phyloP scores from a whole-genome alignment of 1,139 yeast genomes.

The Zygosaccharomyces pseudobailii region DNA sequence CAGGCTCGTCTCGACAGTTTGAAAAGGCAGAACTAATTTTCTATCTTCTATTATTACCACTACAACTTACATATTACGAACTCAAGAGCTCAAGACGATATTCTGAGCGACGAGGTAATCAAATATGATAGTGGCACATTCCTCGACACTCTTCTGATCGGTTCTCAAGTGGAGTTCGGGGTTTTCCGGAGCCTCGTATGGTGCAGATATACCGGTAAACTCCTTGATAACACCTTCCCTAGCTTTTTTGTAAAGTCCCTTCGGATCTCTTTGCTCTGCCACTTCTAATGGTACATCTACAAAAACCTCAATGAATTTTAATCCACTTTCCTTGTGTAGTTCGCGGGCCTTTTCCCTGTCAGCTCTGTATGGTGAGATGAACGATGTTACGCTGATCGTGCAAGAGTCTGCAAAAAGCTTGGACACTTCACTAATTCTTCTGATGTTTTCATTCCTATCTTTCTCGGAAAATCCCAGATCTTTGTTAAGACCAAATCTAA shows the following conservation, averaged over 20 bases:
- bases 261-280: conserved; percentile 95
- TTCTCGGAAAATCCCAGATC: conserved; percentile 84
- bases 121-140: conserved; percentile 68
- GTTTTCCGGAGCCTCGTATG: conserved; percentile 83
- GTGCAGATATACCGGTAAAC: conserved; percentile 93
- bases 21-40: conserved; percentile 44
- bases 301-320: conserved; percentile 85
- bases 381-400: conserved; percentile 77
- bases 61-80: conserved; percentile 4
- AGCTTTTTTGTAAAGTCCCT: conserved; percentile 93
- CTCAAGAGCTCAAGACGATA: conserved; percentile 35
- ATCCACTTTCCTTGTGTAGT: conserved; percentile 65
- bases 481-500: conserved; percentile 89
- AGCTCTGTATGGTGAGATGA: conserved; percentile 81
- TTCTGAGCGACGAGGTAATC: conserved; percentile 60
- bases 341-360: conserved; percentile 85
- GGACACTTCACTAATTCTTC: conserved; percentile 91
- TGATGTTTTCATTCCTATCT: conserved; percentile 89
- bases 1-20: conserved; percentile 86
- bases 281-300: conserved; percentile 90
- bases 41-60: conserved; percentile 2
- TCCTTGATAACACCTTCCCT: conserved; percentile 91
- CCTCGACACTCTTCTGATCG: conserved; percentile 67
- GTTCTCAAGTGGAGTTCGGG: conserved; percentile 83
- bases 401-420: conserved; percentile 90